Percentiles rank a stretch among this genome's conserved stretches.
Conservation (phyloP, 805 yeast species). For the Yamadazyma tumulicola region DNA sequence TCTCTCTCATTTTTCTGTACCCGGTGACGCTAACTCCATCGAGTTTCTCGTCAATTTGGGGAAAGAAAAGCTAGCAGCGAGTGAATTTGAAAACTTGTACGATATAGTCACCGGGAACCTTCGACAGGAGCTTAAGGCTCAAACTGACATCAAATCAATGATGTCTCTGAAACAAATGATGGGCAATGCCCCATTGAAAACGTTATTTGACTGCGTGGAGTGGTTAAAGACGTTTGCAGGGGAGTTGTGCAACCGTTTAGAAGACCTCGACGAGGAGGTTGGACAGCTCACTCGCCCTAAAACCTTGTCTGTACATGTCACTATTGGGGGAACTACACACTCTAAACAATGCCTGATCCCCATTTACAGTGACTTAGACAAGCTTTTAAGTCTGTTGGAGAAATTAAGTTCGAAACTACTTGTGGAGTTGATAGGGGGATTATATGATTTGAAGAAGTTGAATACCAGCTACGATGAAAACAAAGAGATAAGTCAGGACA, state of each 20-base stretch:
- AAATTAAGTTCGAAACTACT: constrained; percentile 35
- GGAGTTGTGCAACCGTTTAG: constrained; percentile 66
- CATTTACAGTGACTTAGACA: constrained; percentile 33
- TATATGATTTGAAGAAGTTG: constrained; percentile 18
- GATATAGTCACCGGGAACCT: constrained; percentile 63
- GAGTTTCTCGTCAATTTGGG: constrained; percentile 46
- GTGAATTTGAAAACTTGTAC: constrained; percentile 50
- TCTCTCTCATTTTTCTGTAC: constrained; percentile 46
- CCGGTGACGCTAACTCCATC: constrained; percentile 42
- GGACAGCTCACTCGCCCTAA: constrained; percentile 47
- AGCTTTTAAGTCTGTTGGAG: constrained; percentile 26
- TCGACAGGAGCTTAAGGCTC: constrained; percentile 49
- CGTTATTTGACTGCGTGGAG: constrained; percentile 53
- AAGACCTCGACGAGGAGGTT: constrained; percentile 69
- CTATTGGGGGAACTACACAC: constrained; percentile 19
- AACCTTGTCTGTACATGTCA: constrained; percentile 44
- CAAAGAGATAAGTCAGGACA: constrained; percentile 11
- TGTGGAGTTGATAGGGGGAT: constrained; percentile 34
- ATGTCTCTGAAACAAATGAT: constrained; percentile 80
- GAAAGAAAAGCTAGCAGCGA: constrained; percentile 25
- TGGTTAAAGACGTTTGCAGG: constrained; percentile 87
- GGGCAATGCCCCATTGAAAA: constrained; percentile 47
- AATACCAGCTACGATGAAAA: constrained; percentile 20
- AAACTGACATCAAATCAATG: constrained; percentile 78
- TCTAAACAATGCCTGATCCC: constrained; percentile 44